Percentiles rank a stretch among this genome's conserved stretches.
Evolutionary conservation across 768 basidiomycete species (phyloP).

Genomic region (Boletus edulis): DNA sequence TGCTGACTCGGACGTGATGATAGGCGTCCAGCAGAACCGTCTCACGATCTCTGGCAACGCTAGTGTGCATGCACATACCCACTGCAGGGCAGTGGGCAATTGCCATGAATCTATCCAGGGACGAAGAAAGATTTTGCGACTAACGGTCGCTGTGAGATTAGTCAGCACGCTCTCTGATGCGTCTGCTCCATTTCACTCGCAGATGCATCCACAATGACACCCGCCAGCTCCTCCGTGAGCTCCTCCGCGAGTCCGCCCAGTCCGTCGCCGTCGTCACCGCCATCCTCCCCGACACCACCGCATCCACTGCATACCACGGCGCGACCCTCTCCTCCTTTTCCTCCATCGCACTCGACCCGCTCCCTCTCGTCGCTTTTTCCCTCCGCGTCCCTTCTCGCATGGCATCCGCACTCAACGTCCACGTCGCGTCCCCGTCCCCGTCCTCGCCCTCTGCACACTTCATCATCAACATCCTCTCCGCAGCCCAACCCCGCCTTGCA

Average conservation of each 20-base stretch:
- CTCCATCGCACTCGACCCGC: slow-evolving; percentile 86
- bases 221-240: slow-evolving; percentile 41
- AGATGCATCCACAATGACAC: slow-evolving; percentile 11
- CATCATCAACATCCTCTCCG: slow-evolving; percentile 79
- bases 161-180: neutral
- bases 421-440: slow-evolving; percentile 1
- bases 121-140: too few relatives aligned
- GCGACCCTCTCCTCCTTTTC: slow-evolving; percentile 94
- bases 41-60: too few relatives aligned
- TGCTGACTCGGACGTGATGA: too few relatives aligned
- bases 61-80: too few relatives aligned
- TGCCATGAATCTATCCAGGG: too few relatives aligned
- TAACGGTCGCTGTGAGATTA: too few relatives aligned
- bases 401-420: slow-evolving; percentile 55
- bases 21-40: too few relatives aligned
- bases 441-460: slow-evolving; percentile 43
- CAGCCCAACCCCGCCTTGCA: slow-evolving; percentile 60
- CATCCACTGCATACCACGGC: slow-evolving; percentile 58
- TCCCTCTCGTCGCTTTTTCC: slow-evolving; percentile 86
- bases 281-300: slow-evolving; percentile 38
- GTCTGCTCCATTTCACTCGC: neutral
- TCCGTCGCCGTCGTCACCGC: slow-evolving; percentile 86
- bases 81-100: too few relatives aligned
- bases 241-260: slow-evolving; percentile 78
- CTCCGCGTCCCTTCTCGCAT: slow-evolving; percentile 88